These are phyloP conservation scores for Tolypocladium cylindrosporum DNA, from an alignment of 2,329 filamentous ascomycete species.

Conservation along the genomic window DNA sequence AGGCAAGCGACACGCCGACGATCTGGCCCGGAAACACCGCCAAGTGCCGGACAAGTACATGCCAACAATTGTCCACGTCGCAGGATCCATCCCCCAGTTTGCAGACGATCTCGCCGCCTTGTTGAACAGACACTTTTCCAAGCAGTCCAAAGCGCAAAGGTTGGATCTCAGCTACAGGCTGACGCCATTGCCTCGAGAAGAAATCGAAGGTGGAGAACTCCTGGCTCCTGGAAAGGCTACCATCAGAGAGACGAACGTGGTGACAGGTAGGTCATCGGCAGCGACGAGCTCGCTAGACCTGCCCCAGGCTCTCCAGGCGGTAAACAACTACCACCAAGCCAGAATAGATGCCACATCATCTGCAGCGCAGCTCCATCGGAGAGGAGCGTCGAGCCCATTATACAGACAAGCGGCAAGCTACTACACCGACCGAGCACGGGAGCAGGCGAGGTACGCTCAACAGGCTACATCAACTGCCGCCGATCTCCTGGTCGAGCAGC, in stretches of 20 bases:
- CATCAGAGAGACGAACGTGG: neutral
- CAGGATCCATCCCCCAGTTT: constrained; percentile 21
- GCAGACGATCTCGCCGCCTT: constrained; percentile 30
- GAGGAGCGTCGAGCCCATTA: constrained; percentile 57
- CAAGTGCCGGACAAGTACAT: constrained; percentile 35
- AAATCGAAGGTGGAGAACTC: constrained; percentile 5
- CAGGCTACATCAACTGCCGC: constrained; percentile 55
- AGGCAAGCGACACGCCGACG: constrained; percentile 18
- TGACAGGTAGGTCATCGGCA: neutral
- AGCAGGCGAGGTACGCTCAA: constrained; percentile 48
- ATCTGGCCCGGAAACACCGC: constrained; percentile 26
- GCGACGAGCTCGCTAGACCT: constrained; percentile 8
- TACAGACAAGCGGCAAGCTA: constrained; percentile 68
- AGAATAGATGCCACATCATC: constrained; percentile 22
- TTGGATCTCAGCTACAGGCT: constrained; percentile 28
- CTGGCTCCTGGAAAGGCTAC: neutral
- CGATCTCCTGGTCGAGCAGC: constrained; percentile 56
- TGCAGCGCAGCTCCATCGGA: constrained; percentile 31
- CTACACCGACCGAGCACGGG: constrained; percentile 62
- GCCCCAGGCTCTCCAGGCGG: constrained; percentile 16
- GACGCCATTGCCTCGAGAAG: constrained; percentile 18
- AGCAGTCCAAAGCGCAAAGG: constrained; percentile 24
- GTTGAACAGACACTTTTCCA: constrained; percentile 31
- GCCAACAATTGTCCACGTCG: constrained; percentile 29
- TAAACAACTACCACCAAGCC: constrained; percentile 18